Evolutionary conservation across 208 protist genomes (phyloP).

Genomic region (Lotmaria passim): DNA sequence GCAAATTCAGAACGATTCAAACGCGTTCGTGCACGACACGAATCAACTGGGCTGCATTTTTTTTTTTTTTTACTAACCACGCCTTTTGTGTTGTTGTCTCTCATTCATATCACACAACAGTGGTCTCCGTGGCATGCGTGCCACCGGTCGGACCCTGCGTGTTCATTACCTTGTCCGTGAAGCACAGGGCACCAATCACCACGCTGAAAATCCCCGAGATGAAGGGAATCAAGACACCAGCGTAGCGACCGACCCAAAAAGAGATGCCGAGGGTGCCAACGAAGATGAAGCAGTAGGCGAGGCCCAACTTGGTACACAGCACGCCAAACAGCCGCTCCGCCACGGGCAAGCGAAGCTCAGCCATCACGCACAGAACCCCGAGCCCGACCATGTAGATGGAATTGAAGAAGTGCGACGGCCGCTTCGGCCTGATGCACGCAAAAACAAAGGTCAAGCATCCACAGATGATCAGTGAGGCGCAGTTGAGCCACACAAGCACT

Average conservation of each 20-base stretch:
- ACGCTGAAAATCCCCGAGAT: conserved; percentile 43
- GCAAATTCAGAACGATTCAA: background rate
- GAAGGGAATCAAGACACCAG: conserved; percentile 45
- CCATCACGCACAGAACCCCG: conserved; percentile 35
- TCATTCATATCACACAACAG: conserved; percentile 15
- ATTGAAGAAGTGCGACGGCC: conserved; percentile 36
- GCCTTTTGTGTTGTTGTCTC: background rate
- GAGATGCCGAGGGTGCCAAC: conserved; percentile 58
- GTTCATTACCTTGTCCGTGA: conserved; percentile 29
- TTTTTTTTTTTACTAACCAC: background rate
- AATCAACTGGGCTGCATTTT: background rate
- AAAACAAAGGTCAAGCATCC: conserved; percentile 43
- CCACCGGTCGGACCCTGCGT: conserved; percentile 12
- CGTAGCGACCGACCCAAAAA: conserved; percentile 37
- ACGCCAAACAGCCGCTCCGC: conserved; percentile 41
- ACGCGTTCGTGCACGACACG: no score
- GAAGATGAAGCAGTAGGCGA: conserved; percentile 54
- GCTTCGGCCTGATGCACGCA: conserved; percentile 27
- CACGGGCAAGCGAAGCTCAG: conserved; percentile 38
- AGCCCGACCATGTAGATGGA: conserved; percentile 50
- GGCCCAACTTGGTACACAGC: conserved; percentile 37
- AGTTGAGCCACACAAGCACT: conserved; percentile 42
- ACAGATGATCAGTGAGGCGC: conserved; percentile 38
- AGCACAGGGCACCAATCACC: conserved; percentile 33
- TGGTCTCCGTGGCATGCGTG: conserved; percentile 18